Evolutionary conservation across 305 asterid genomes (phyloP).

Genomic region (Solanum hybrid): DNA sequence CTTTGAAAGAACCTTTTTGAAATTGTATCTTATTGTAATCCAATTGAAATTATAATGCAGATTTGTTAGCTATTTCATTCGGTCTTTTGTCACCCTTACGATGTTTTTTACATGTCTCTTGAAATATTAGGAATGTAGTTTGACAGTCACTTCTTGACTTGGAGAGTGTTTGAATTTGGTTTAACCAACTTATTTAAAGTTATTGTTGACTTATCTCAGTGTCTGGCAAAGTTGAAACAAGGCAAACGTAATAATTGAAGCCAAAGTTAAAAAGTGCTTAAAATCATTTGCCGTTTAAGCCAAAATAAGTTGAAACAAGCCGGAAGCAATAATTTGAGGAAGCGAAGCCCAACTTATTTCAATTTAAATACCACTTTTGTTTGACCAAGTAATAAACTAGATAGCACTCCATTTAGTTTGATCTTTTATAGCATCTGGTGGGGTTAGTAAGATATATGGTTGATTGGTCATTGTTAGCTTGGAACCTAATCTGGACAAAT

Average conservation of each 20-base stretch:
- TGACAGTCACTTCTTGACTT: neutral
- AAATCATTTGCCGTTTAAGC: neutral
- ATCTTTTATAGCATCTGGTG: neutral
- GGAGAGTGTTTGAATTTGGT: neutral
- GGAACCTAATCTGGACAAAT: neutral
- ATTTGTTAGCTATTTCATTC: neutral
- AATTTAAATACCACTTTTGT: neutral
- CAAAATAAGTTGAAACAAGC: neutral
- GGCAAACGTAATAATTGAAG: neutral
- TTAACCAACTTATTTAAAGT: neutral
- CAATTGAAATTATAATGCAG: neutral
- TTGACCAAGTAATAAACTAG: neutral
- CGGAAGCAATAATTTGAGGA: neutral
- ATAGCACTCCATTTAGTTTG: neutral
- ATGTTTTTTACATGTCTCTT: neutral
- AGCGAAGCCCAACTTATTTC: neutral
- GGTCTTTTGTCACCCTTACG: neutral
- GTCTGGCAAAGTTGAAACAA: neutral
- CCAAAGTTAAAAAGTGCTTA: neutral
- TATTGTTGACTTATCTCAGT: neutral
- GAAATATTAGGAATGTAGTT: neutral
- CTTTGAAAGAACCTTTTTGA: neutral
- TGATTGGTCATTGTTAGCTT: neutral
- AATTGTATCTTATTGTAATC: neutral
- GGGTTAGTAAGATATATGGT: neutral